These are phyloP conservation scores for Lophiotrema nucula DNA, from an alignment of 495 filamentous ascomycete species.

Conservation along the genomic window DNA sequence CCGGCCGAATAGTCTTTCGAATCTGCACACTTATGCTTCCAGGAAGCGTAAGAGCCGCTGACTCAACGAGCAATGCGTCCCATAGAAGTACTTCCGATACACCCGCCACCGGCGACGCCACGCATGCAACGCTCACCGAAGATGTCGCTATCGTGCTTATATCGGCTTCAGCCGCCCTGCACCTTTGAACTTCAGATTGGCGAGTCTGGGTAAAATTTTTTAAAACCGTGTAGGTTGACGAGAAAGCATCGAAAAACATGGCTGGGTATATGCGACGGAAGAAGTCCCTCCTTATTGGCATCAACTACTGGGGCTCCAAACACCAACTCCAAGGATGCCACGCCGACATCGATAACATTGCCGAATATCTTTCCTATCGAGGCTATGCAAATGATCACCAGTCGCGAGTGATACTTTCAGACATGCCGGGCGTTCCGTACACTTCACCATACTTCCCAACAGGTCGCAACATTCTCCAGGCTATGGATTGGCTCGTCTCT, in stretches of 20 bases:
- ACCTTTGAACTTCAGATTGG: no score
- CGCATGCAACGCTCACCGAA: no score
- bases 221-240: no score
- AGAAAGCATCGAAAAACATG: background rate
- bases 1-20: no score
- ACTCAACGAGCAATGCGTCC: no score
- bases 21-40: no score
- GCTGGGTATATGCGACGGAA: conserved; percentile 45
- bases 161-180: no score
- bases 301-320: conserved; percentile 58
- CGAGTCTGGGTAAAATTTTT: no score
- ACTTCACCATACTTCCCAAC: conserved; percentile 54
- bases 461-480: conserved; percentile 55
- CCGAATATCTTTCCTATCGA: conserved; percentile 30
- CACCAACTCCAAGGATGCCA: conserved; percentile 56
- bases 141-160: no score
- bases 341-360: conserved; percentile 56
- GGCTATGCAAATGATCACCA: conserved; percentile 50
- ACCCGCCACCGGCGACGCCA: no score
- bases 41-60: no score
- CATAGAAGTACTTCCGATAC: no score
- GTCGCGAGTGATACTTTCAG: conserved; percentile 57
- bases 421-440: conserved; percentile 47
- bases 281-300: conserved; percentile 60
- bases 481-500: conserved; percentile 57